Evolutionary conservation across 2,329 filamentous ascomycete species (phyloP).

Genomic region (Tolypocladium nubicola): DNA sequence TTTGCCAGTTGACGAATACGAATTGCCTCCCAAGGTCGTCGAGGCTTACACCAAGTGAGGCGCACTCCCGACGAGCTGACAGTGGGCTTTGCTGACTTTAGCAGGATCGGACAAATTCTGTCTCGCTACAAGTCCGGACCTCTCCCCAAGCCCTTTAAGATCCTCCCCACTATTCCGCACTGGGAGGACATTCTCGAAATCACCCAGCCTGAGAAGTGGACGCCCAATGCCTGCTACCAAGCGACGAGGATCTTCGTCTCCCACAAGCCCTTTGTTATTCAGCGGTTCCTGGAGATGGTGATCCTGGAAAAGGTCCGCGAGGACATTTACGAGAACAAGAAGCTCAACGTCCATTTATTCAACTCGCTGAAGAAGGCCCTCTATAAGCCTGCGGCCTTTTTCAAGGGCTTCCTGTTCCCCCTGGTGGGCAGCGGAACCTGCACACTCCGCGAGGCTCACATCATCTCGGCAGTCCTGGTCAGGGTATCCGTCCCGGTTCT

Average conservation of each 20-base stretch:
- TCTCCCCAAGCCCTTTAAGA: conserved; percentile 94
- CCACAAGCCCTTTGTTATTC: conserved; percentile 66
- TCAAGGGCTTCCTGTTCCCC: conserved; percentile 92
- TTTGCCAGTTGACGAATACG: conserved; percentile 65
- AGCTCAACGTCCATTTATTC: conserved; percentile 92
- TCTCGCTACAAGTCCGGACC: conserved; percentile 94
- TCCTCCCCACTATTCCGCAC: conserved; percentile 79
- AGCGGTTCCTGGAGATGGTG: conserved; percentile 78
- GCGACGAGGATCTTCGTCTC: conserved; percentile 90
- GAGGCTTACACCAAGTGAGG: conserved; percentile 83
- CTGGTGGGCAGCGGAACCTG: conserved; percentile 78
- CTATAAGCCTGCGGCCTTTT: conserved; percentile 92
- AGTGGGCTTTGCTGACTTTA: conserved; percentile 5
- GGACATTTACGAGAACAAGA: conserved; percentile 88
- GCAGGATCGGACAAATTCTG: conserved; percentile 72
- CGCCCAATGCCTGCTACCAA: conserved; percentile 71
- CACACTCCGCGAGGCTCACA: conserved; percentile 83
- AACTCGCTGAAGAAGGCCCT: conserved; percentile 82
- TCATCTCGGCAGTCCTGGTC: conserved; percentile 76
- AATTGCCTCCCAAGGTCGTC: conserved; percentile 82
- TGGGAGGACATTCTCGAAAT: conserved; percentile 84
- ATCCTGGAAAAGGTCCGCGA: conserved; percentile 85
- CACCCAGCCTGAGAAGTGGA: conserved; percentile 67
- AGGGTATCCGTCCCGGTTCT: conserved; percentile 82
- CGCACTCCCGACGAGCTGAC: too few relatives aligned